Base-by-base conservation (phyloP, 2,329 filamentous ascomycete genomes). In the Colletotrichum euphorbiae region DNA sequence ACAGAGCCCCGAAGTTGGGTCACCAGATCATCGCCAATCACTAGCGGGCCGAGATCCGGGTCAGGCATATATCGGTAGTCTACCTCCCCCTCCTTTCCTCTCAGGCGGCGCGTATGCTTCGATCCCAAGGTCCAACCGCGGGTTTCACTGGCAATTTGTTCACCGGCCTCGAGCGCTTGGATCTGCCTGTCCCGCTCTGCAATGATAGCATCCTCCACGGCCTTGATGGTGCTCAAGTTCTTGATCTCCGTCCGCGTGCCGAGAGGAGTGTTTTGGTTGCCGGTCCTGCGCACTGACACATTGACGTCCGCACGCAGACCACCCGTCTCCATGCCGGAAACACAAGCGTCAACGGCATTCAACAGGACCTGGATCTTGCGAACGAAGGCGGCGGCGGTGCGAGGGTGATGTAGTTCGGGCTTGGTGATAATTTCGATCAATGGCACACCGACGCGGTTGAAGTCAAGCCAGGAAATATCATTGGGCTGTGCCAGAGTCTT, bases 61-160 rank as follows among this genome's bases (percentile, higher is more conserved):
- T 99, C 96, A 0, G 96, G 95, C 95, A 99, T 98, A 77, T 99
- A 99, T 46, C 96, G 87, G 79, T 99, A 99, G 78, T 99, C 96
- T 6, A 98, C 94, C 76, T 97, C 95, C 54, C 96, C 96, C 78
- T 98, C 96, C 78, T 99, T 99, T 28, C 93, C 93, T 74, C 96
- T 88, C 48, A 99, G 82, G 45, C 91, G 87, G 67, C 89, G 89
- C 3, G 96, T 98, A 76, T 94, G 91, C 4, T 89, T 93, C 70
- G 89, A 91, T 2, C 94, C 94, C 24, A 97, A 86, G 1, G 93
- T 92, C 94, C 94, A 99, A 6, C 96, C 95, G 65, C 96, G 87
- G 7, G 96, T 99, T 81, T 99, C 96, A 50, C 94, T 93, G 71
- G 90, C 86, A 56, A 98, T 86, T 0, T 82, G 80, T 1, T 92